phyloP scores from a whole-genome alignment of 352 stramenopile species.

The Thalassiosira livingstoniorum region DNA sequence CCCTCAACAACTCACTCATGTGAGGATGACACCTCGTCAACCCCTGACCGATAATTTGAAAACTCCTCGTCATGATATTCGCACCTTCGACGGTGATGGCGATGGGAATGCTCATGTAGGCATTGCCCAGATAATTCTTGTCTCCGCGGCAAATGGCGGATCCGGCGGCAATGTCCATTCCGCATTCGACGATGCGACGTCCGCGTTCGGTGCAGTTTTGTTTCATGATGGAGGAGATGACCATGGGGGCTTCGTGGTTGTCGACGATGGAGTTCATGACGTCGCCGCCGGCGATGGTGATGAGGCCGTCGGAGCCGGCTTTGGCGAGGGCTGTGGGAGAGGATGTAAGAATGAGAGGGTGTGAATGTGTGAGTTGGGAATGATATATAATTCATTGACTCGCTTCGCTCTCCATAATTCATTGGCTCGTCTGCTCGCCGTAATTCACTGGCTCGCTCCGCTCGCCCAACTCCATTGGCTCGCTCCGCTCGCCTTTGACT shows the following conservation, averaged over 20 bases:
- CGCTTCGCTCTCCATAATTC: no score
- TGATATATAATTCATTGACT: no score
- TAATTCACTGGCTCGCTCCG: no score
- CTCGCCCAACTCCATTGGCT: no score
- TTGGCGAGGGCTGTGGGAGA: conserved; percentile 89
- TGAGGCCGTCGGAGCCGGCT: conserved; percentile 93
- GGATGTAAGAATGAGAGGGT: no score
- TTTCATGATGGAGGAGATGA: conserved; percentile 98
- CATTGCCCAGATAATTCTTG: conserved; percentile 95
- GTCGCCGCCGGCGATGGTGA: conserved; percentile 94
- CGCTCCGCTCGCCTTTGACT: no score
- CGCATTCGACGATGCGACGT: conserved; percentile 94
- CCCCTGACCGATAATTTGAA: conserved; percentile 98
- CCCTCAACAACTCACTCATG: conserved; percentile 97
- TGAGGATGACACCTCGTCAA: conserved; percentile 97
- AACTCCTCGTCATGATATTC: conserved; percentile 97
- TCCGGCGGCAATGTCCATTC: conserved; percentile 97
- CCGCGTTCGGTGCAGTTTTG: conserved; percentile 97
- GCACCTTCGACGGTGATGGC: conserved; percentile 97
- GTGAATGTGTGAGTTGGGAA: no score
- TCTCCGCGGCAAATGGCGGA: conserved; percentile 96
- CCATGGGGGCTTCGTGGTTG: conserved; percentile 97
- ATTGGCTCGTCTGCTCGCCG: no score
- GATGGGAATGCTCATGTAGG: conserved; percentile 96
- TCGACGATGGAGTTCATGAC: conserved; percentile 99